These are phyloP conservation scores for Monosporascus sp. DNA, from an alignment of 2,329 filamentous ascomycete genomes.

Conservation along the genomic window DNA sequence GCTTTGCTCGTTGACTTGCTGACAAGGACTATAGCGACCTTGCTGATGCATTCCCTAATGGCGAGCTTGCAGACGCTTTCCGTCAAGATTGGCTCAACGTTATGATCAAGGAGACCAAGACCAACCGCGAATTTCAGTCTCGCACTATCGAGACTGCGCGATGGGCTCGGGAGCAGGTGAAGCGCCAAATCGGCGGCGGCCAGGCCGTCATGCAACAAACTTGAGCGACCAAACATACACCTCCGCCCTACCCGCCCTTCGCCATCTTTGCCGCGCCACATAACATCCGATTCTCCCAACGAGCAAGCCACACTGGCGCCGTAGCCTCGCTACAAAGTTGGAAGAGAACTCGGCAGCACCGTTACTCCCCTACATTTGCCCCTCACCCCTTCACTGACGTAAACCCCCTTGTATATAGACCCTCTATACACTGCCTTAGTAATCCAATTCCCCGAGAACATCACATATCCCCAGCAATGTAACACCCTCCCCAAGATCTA, in stretches of 20 bases:
- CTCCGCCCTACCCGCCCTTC: conserved; percentile 7
- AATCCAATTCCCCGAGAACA: conserved; percentile 25
- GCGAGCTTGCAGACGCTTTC: conserved; percentile 79
- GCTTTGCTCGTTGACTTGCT: not conserved
- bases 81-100: conserved; percentile 83
- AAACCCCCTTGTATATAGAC: conserved; percentile 28
- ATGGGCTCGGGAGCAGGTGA: conserved; percentile 96
- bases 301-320: conserved; percentile 16
- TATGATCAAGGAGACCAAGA: conserved; percentile 88
- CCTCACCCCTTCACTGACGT: conserved; percentile 10
- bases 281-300: conserved; percentile 23
- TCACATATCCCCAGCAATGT: conserved; percentile 16
- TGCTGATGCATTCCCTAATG: conserved; percentile 86
- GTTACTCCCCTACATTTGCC: conserved; percentile 4
- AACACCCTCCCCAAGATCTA: conserved; percentile 11
- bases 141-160: conserved; percentile 92
- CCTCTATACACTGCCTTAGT: conserved; percentile 20
- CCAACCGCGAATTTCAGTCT: conserved; percentile 77
- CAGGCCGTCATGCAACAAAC: conserved; percentile 47
- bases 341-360: conserved; percentile 24
- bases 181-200: conserved; percentile 68
- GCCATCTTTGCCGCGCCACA: conserved; percentile 14
- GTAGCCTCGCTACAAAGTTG: conserved; percentile 21
- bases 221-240: conserved; percentile 25
- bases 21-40: conserved; percentile 65